phyloP scores from a whole-genome alignment of 495 filamentous ascomycete species.

The Alectoria sarmentosa region DNA sequence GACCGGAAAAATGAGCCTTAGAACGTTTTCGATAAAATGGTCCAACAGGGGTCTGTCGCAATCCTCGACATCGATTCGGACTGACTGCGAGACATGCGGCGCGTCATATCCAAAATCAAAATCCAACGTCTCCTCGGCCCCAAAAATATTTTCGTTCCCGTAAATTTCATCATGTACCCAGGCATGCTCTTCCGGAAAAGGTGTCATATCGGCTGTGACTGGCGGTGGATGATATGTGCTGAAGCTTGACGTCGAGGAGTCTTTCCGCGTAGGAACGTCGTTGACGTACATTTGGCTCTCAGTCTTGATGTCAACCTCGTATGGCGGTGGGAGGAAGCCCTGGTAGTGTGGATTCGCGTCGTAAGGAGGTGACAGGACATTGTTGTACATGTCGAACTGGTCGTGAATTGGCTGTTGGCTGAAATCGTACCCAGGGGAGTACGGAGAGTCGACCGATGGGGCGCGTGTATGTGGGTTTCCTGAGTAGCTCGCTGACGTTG shows the following conservation, averaged over 20 bases:
- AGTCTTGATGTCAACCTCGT: slow-evolving; percentile 93
- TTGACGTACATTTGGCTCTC: slow-evolving; percentile 93
- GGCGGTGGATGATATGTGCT: slow-evolving; percentile 77
- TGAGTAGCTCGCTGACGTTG: slow-evolving; percentile 72
- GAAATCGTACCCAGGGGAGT: slow-evolving; percentile 67
- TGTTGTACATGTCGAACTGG: slow-evolving; percentile 50
- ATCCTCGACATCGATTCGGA: slow-evolving; percentile 80
- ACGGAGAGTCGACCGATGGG: slow-evolving; percentile 70
- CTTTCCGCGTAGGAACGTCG: slow-evolving; percentile 72
- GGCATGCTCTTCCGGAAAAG: slow-evolving; percentile 57
- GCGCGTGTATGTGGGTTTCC: slow-evolving; percentile 63
- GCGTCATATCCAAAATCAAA: slow-evolving; percentile 67
- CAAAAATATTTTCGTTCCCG: slow-evolving; percentile 39
- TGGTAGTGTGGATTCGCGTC: slow-evolving; percentile 35
- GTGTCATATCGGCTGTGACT: slow-evolving; percentile 51
- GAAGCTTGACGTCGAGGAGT: slow-evolving; percentile 82
- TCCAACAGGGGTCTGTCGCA: slow-evolving; percentile 79
- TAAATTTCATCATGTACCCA: slow-evolving; percentile 73
- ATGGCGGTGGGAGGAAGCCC: slow-evolving; percentile 53
- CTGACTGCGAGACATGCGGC: slow-evolving; percentile 47
- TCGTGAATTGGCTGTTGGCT: slow-evolving; percentile 54
- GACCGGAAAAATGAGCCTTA: slow-evolving; percentile 85
- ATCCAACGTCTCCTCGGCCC: slow-evolving; percentile 54
- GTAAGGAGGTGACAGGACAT: slow-evolving; percentile 38
- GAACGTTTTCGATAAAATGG: slow-evolving; percentile 84